Evolutionary conservation across 163 green algal species (phyloP).

Genomic region (Chloroidium sp.): DNA sequence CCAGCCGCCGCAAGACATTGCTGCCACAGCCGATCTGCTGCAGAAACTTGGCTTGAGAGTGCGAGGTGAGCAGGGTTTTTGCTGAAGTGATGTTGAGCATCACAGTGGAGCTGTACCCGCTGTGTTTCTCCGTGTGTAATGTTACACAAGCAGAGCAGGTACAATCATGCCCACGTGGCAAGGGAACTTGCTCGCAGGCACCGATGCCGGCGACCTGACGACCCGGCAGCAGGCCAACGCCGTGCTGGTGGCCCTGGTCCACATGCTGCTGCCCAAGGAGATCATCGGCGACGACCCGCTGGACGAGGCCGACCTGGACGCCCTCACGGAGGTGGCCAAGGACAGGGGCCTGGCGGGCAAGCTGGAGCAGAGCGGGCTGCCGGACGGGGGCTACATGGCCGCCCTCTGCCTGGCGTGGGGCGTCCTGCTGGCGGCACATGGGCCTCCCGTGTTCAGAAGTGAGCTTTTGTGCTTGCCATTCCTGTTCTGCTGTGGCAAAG

Average conservation of each 20-base stretch:
- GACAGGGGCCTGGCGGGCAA: slow-evolving; percentile 8
- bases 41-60: no score
- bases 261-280: slow-evolving; percentile 38
- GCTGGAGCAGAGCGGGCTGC: neutral
- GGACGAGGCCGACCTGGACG: slow-evolving; percentile 11
- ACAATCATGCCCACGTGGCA: no score
- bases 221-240: slow-evolving; percentile 38
- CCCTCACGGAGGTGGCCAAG: neutral
- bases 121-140: no score
- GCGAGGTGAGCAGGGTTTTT: no score
- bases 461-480: neutral
- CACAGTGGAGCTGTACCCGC: no score
- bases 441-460: slow-evolving; percentile 9
- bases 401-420: slow-evolving; percentile 44
- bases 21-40: no score
- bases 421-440: slow-evolving; percentile 28
- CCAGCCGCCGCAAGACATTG: no score
- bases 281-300: slow-evolving; percentile 4
- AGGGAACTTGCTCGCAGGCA: neutral
- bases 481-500: no score
- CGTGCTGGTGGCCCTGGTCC: slow-evolving; percentile 31
- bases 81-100: no score
- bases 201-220: slow-evolving; percentile 24
- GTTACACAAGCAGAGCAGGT: no score
- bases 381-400: slow-evolving; percentile 15